Evolutionary conservation across 371 early-diverging fungal species (phyloP).

Genomic region (Mortierella sp.): DNA sequence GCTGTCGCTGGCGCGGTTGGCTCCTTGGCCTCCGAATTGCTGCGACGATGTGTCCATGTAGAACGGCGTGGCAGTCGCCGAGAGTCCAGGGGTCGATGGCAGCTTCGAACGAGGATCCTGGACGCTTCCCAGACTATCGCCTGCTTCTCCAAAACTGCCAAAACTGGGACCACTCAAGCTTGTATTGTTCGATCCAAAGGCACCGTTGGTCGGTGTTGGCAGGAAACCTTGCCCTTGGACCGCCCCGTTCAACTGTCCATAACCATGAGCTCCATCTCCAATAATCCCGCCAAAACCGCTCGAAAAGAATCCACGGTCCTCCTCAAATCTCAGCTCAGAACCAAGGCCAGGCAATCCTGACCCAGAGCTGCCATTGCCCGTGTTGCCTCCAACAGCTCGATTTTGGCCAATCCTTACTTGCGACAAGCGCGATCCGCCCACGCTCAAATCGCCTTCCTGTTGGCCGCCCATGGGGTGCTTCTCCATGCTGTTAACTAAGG

Average conservation of each 20-base stretch:
- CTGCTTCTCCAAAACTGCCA: slow-evolving; percentile 25
- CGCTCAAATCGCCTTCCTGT: slow-evolving; percentile 25
- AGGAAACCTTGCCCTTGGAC: background rate
- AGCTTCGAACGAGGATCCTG: slow-evolving; percentile 2
- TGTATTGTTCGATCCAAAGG: slow-evolving; percentile 1
- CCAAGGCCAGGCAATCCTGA: slow-evolving; percentile 17
- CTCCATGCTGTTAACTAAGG: slow-evolving; percentile 29
- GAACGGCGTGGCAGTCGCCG: slow-evolving; percentile 28
- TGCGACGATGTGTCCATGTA: slow-evolving; percentile 34
- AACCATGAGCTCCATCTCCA: slow-evolving; percentile 42
- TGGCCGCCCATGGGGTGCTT: slow-evolving; percentile 20
- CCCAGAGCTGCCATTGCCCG: slow-evolving; percentile 6
- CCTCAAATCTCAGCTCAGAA: slow-evolving; percentile 38
- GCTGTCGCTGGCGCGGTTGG: slow-evolving; percentile 24
- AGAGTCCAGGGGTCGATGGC: slow-evolving; percentile 19
- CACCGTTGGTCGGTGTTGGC: background rate
- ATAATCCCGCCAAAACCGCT: slow-evolving; percentile 54
- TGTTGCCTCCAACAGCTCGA: slow-evolving; percentile 19
- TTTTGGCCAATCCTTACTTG: slow-evolving; percentile 26
- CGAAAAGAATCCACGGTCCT: slow-evolving; percentile 44
- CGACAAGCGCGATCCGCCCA: slow-evolving; percentile 21
- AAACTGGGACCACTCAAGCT: slow-evolving; percentile 1
- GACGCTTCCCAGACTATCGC: slow-evolving; percentile 13
- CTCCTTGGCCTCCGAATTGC: slow-evolving; percentile 16
- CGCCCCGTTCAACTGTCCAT: slow-evolving; percentile 20